Evolutionary conservation across 176 grass and related monocot species (phyloP).

Genomic region (Oropetium thomaeum): DNA sequence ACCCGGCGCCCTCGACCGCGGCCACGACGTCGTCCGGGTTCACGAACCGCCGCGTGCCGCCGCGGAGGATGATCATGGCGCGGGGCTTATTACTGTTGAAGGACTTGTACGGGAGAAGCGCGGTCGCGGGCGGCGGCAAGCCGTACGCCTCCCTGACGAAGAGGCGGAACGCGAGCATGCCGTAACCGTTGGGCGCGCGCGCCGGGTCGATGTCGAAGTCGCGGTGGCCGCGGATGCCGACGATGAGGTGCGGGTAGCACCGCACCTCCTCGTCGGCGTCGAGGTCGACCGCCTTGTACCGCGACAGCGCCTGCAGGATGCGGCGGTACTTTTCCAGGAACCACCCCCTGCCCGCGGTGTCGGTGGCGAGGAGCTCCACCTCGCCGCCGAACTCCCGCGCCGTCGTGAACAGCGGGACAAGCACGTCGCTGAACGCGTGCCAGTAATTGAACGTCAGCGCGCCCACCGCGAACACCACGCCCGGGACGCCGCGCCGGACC

Average conservation of each 20-base stretch:
- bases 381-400: background rate
- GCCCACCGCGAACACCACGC: slow-evolving; percentile 21
- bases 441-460: slow-evolving; percentile 26
- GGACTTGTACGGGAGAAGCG: background rate
- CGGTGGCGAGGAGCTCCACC: slow-evolving; percentile 4
- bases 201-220: slow-evolving; percentile 24
- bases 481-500: background rate
- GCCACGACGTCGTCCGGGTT: background rate
- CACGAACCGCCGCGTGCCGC: slow-evolving; percentile 17
- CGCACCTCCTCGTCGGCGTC: background rate
- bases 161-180: slow-evolving; percentile 6
- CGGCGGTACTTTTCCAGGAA: background rate
- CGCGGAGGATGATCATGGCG: slow-evolving; percentile 19
- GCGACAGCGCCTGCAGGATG: background rate
- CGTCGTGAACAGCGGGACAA: slow-evolving; percentile 26
- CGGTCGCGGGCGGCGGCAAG: background rate
- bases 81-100: background rate
- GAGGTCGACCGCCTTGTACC: background rate
- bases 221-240: slow-evolving; percentile 27
- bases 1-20: slow-evolving; percentile 8
- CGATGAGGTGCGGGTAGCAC: slow-evolving; percentile 9
- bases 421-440: slow-evolving; percentile 33
- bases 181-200: background rate
- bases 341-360: background rate
- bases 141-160: slow-evolving; percentile 14